These are phyloP conservation scores for Glarea lozoyensis DNA, from an alignment of 495 filamentous ascomycete genomes.

Conservation along the genomic window DNA sequence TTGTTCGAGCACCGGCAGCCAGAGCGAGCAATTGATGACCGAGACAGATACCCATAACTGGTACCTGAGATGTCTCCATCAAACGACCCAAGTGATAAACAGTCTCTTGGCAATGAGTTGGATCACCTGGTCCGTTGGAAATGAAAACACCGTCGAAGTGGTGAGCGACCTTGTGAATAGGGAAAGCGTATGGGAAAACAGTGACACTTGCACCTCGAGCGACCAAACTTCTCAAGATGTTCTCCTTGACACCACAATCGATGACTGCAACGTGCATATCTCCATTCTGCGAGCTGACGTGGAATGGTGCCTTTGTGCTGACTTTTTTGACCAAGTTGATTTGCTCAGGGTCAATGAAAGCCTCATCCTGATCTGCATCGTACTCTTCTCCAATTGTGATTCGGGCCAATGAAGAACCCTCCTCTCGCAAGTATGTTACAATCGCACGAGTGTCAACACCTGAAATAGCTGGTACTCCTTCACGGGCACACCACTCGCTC, in stretches of 20 bases:
- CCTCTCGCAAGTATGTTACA: constrained; percentile 90
- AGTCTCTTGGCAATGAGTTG: constrained; percentile 88
- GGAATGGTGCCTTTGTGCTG: constrained; percentile 96
- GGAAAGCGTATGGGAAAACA: constrained; percentile 90
- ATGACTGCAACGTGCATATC: constrained; percentile 87
- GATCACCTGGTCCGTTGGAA: constrained; percentile 95
- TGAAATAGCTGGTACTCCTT: constrained; percentile 92
- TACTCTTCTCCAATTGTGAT: constrained; percentile 98
- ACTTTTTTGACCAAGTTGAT: constrained; percentile 94
- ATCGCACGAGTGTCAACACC: constrained; percentile 96
- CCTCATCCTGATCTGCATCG: constrained; percentile 96
- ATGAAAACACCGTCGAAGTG: constrained; percentile 98
- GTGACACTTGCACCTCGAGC: constrained; percentile 81
- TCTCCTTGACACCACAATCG: constrained; percentile 99
- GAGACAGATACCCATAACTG: constrained; percentile 95
- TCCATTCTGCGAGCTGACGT: constrained; percentile 69
- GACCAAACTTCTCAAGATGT: constrained; percentile 91
- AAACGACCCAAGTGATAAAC: constrained; percentile 81
- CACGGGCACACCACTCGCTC: constrained; percentile 86
- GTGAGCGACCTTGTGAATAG: constrained; percentile 94
- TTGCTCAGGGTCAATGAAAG: constrained; percentile 86
- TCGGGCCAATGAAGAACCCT: constrained; percentile 88
- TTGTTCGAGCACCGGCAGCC: constrained; percentile 72
- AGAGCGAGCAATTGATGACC: constrained; percentile 84
- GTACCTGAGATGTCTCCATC: constrained; percentile 83